phyloP scores from a whole-genome alignment of 805 yeast species.

The Sugiyamaella boreocaroliniensis region DNA sequence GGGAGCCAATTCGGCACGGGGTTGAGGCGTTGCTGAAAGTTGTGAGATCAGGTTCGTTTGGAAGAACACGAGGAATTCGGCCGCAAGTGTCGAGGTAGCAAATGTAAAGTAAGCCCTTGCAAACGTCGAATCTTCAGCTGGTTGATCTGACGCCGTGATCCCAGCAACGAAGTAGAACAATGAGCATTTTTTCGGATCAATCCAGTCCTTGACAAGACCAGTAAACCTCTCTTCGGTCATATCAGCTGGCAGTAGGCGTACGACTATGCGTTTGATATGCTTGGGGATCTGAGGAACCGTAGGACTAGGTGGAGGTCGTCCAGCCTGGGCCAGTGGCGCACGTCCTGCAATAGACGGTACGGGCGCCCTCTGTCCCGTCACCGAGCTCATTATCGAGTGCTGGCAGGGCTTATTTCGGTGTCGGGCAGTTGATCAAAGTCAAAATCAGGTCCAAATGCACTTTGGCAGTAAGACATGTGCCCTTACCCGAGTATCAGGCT shows the following conservation, averaged over 20 bases:
- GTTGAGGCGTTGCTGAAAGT: not conserved
- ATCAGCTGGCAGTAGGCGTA: slow-evolving; percentile 43
- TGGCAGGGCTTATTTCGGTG: no score
- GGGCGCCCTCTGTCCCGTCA: not conserved
- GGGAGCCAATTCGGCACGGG: slow-evolving; percentile 25
- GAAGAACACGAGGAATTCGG: slow-evolving; percentile 25
- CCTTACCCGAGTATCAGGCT: no score
- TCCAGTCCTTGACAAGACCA: slow-evolving; percentile 22
- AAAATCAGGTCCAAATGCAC: no score
- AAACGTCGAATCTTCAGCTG: slow-evolving; percentile 32
- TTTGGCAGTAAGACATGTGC: no score
- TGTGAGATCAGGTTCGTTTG: slow-evolving; percentile 4
- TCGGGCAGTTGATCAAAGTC: no score
- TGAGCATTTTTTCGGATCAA: slow-evolving; percentile 20
- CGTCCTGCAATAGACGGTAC: not conserved
- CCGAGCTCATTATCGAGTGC: no score
- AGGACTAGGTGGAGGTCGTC: not conserved
- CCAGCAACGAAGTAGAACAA: slow-evolving; percentile 21
- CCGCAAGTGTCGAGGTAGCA: slow-evolving; percentile 24
- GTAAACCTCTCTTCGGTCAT: slow-evolving; percentile 33
- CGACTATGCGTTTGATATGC: slow-evolving; percentile 20
- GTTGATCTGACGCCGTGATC: slow-evolving; percentile 26
- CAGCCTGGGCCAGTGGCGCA: not conserved
- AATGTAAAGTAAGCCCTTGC: slow-evolving; percentile 42
- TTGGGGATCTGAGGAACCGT: not conserved